Base-by-base conservation (phyloP, 208 protist species). In the Strigomonas galati region DNA sequence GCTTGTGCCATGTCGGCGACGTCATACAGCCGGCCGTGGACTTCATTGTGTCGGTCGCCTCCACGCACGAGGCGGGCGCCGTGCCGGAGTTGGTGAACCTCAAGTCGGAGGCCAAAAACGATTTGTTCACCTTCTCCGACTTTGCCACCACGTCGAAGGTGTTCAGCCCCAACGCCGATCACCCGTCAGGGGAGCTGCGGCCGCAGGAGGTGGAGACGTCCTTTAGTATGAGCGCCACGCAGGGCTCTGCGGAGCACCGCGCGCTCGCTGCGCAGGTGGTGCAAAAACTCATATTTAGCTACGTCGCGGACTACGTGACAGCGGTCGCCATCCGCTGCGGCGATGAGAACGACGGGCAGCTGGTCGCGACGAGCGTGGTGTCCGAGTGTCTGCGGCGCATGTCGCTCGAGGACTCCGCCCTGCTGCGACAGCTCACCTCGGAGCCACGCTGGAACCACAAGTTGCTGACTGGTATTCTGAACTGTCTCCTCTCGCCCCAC, bases 391-490 rank as follows among this genome's bases (percentile, higher is more conserved):
- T 95, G 28, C 65, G 70, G 26, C 24, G 57, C 30, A 57, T 93
- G 24, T 44, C 64, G 2, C 56, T 70, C 31, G 65, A 55, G 30
- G 64, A 84, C 2, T 55, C 74, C 17, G 51, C 59, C 27, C 60
- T 82, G 59, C 74, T 92, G 55, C 74, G 72, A 30, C 66, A 57
- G 19, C 58, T 93, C 26, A 53, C 87, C 12, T 35, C 54, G 15
- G 37, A 26, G 12, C 28, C 62, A 24, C 64, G 51, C n/a, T 93
- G 86, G 89, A 70, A 78, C 30, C 65, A 82, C 37, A 78, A 84
- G n/a, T 71, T 99, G 27, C 82, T 87, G 30, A 68, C 78, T 5
- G 93, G 96, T 48, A 82, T 98, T 54, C 67, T 98, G 14, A 92
- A 89, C 62, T 97, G 97, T 74, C 65, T 95, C 30, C 74, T 94